Percentiles rank a stretch among this genome's conserved stretches.
Evolutionary conservation across 2,329 filamentous ascomycete genomes (phyloP).

Genomic region (Claviceps capensis): DNA sequence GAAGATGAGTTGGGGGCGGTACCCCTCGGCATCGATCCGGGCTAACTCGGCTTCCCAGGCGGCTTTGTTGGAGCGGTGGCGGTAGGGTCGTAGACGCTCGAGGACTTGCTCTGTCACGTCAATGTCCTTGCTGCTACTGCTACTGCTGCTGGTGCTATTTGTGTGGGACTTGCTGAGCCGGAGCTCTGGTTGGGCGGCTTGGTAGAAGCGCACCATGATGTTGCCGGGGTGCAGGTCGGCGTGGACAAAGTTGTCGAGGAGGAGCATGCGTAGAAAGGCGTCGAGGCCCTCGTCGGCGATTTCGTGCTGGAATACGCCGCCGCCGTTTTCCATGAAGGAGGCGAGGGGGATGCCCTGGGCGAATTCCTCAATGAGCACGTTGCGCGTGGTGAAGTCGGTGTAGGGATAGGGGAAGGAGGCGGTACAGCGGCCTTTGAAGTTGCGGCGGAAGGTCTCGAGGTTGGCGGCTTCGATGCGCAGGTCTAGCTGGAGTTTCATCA

Average conservation of each 20-base stretch:
- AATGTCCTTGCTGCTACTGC: constrained; percentile 47
- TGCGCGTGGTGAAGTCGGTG: constrained; percentile 78
- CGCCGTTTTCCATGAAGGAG: constrained; percentile 82
- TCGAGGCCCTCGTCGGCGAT: constrained; percentile 92
- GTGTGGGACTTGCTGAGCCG: constrained; percentile 12
- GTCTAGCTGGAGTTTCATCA: constrained; percentile 98
- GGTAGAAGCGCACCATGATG: constrained; percentile 98
- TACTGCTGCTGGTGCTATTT: constrained; percentile 17
- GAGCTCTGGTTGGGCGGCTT: constrained; percentile 59
- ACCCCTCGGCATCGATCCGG: constrained; percentile 74
- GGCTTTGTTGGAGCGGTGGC: constrained; percentile 43
- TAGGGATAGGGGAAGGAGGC: constrained; percentile 98
- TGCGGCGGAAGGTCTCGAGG: constrained; percentile 70
- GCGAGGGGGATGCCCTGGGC: constrained; percentile 86
- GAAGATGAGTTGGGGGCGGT: constrained; percentile 87
- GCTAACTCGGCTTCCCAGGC: constrained; percentile 64
- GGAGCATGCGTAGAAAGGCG: constrained; percentile 88
- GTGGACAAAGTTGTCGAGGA: constrained; percentile 96
- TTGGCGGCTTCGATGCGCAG: constrained; percentile 91
- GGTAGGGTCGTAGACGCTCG: constrained; percentile 61
- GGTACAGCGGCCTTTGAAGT: constrained; percentile 79
- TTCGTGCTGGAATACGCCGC: constrained; percentile 82
- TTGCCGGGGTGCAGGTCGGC: constrained; percentile 94
- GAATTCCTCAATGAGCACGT: constrained; percentile 89
- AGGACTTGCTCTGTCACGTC: constrained; percentile 86